Conservation (phyloP, 2,329 filamentous ascomycete genomes). For the Sphaerostilbella broomeana region DNA sequence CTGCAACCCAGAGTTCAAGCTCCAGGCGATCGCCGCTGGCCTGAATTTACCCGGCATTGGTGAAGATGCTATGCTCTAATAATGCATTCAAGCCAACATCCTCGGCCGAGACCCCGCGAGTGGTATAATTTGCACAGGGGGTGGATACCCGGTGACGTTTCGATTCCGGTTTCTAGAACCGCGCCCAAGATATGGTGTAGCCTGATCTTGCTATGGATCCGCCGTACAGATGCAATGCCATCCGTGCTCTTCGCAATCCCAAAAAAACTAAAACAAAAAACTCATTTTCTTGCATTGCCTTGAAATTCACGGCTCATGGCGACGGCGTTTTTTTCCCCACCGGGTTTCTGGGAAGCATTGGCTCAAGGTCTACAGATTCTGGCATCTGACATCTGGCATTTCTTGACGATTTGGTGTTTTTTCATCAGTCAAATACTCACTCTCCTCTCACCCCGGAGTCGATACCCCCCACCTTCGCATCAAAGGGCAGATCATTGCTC, state of each 20-base stretch:
- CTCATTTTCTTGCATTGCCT: slow-evolving; percentile 3
- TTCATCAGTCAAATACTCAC: slow-evolving; percentile 8
- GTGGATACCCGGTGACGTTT: not conserved
- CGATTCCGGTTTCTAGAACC: not conserved
- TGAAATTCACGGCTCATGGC: slow-evolving; percentile 6
- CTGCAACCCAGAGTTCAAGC: slow-evolving; percentile 74
- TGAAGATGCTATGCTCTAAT: slow-evolving; percentile 38
- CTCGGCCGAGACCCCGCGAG: slow-evolving; percentile 1
- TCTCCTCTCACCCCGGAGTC: not conserved
- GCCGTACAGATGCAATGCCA: not conserved
- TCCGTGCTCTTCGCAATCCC: not conserved
- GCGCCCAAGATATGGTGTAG: too few species aligned
- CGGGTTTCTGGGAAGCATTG: slow-evolving; percentile 7
- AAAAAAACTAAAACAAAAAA: too few species aligned
- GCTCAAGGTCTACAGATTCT: slow-evolving; percentile 1
- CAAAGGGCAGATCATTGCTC: slow-evolving; percentile 10
- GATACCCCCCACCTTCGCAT: slow-evolving; percentile 4
- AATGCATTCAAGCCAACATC: slow-evolving; percentile 9
- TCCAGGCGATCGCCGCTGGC: slow-evolving; percentile 38
- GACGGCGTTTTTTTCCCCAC: slow-evolving; percentile 8
- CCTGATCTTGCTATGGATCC: not conserved
- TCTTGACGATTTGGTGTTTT: not conserved
- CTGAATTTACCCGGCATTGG: slow-evolving; percentile 38
- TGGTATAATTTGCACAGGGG: slow-evolving; percentile 1
- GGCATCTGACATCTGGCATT: not conserved